Evolutionary conservation across 2,329 filamentous ascomycete genomes (phyloP).

Genomic region (Coniochaeta sp.): DNA sequence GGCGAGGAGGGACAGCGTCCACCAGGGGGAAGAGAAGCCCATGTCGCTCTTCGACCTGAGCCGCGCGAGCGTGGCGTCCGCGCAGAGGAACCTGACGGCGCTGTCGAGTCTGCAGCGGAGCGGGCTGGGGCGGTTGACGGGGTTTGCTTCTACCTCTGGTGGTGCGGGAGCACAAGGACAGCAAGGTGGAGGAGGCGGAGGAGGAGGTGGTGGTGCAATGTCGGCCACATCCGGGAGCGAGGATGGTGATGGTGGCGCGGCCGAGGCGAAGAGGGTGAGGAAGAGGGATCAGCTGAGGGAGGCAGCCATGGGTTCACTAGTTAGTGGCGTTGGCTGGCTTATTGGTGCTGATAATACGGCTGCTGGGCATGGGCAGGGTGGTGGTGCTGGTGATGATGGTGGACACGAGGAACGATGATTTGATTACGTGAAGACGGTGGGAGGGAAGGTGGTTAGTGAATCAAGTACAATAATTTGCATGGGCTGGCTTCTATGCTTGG

Average conservation of each 20-base stretch:
- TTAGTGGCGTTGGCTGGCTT: conserved; percentile 61
- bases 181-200: conserved; percentile 5
- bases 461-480: neutral
- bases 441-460: neutral
- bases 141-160: conserved; percentile 4
- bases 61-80: conserved; percentile 51
- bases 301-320: conserved; percentile 59
- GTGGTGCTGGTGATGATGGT: too few species aligned
- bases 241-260: conserved; percentile 17
- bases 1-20: conserved; percentile 5
- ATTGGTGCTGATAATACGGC: conserved; percentile 43
- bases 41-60: conserved; percentile 61
- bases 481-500: neutral
- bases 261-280: conserved; percentile 41
- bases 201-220: conserved; percentile 4
- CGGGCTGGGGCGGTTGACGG: conserved; percentile 29
- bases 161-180: too few species aligned
- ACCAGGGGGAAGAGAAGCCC: conserved; percentile 45
- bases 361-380: neutral
- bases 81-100: conserved; percentile 50
- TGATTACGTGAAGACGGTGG: neutral
- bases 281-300: conserved; percentile 68
- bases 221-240: conserved; percentile 16
- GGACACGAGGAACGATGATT: neutral
- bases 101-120: conserved; percentile 44